Evolutionary conservation across 805 yeast species (phyloP).

Genomic region (Ogataea angusta): DNA sequence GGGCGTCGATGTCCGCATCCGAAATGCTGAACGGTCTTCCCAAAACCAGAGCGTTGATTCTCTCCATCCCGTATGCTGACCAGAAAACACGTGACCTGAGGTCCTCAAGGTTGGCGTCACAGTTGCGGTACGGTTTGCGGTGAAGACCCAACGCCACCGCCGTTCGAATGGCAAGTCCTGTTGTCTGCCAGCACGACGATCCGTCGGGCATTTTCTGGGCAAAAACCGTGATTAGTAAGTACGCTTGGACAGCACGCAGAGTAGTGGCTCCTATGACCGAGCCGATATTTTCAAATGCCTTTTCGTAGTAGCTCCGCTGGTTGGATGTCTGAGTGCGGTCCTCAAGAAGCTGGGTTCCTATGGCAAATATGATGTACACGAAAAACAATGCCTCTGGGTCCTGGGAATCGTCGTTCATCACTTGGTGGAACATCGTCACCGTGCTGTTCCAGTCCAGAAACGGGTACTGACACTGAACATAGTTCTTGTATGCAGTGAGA

Average conservation of each 20-base stretch:
- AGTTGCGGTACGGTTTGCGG: constrained; percentile 23
- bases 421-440: too few relatives aligned
- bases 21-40: constrained; percentile 38
- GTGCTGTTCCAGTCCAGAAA: constrained; percentile 32
- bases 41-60: constrained; percentile 33
- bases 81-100: constrained; percentile 32
- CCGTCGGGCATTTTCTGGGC: constrained; percentile 37
- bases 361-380: too few relatives aligned
- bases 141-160: constrained; percentile 33
- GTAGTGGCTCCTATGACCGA: constrained; percentile 22
- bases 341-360: too few relatives aligned
- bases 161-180: constrained; percentile 32
- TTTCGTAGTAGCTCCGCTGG: constrained; percentile 24
- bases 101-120: constrained; percentile 3
- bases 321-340: too few relatives aligned
- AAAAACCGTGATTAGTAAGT: constrained; percentile 30
- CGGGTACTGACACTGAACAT: constrained; percentile 37
- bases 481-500: constrained; percentile 21
- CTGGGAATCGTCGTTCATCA: not conserved
- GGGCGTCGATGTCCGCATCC: constrained; percentile 34
- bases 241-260: constrained; percentile 33
- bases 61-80: constrained; percentile 34
- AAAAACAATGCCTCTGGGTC: constrained; percentile 24
- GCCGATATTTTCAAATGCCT: constrained; percentile 29
- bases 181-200: constrained; percentile 32